These are phyloP conservation scores for Cicer arietinum DNA, from an alignment of 306 rosid species.

Conservation along the genomic window DNA sequence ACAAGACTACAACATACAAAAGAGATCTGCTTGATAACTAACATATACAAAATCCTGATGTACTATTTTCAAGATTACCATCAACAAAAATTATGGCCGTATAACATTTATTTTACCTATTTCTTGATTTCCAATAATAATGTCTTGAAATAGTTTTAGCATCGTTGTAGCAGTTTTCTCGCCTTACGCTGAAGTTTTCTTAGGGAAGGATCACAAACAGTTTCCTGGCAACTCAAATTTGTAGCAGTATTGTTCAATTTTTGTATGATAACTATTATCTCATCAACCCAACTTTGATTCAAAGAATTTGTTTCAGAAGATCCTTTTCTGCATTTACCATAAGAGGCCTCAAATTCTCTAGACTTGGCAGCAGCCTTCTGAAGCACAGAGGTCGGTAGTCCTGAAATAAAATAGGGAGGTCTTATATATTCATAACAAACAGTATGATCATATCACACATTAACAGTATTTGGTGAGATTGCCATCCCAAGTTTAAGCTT, in stretches of 20 bases:
- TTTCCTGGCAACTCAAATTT: slow-evolving; percentile 49
- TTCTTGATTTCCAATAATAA: not conserved
- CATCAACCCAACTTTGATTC: slow-evolving; percentile 50
- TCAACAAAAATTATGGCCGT: slow-evolving; percentile 17
- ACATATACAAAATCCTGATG: slow-evolving; percentile 7
- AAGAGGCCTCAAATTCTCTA: slow-evolving; percentile 77
- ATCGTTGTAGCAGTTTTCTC: slow-evolving; percentile 51
- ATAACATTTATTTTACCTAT: not conserved
- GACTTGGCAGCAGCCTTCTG: slow-evolving; percentile 82
- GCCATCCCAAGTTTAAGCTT: slow-evolving; percentile 18
- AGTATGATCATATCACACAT: slow-evolving; percentile 2
- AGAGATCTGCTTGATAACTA: slow-evolving; percentile 36
- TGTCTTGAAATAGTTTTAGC: slow-evolving; percentile 32
- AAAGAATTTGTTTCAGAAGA: slow-evolving; percentile 41
- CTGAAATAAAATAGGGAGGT: slow-evolving; percentile 41
- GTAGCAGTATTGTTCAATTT: slow-evolving; percentile 47
- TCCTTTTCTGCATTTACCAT: slow-evolving; percentile 58
- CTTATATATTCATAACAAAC: slow-evolving; percentile 1
- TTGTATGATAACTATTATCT: slow-evolving; percentile 48
- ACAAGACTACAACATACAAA: slow-evolving; percentile 28
- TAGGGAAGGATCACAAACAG: slow-evolving; percentile 45
- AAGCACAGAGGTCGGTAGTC: slow-evolving; percentile 72
- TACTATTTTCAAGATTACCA: slow-evolving; percentile 15
- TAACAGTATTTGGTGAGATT: slow-evolving; percentile 1
- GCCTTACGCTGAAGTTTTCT: slow-evolving; percentile 66